phyloP scores from a whole-genome alignment of 176 grass and related monocot genomes.

The Triticum urartu region DNA sequence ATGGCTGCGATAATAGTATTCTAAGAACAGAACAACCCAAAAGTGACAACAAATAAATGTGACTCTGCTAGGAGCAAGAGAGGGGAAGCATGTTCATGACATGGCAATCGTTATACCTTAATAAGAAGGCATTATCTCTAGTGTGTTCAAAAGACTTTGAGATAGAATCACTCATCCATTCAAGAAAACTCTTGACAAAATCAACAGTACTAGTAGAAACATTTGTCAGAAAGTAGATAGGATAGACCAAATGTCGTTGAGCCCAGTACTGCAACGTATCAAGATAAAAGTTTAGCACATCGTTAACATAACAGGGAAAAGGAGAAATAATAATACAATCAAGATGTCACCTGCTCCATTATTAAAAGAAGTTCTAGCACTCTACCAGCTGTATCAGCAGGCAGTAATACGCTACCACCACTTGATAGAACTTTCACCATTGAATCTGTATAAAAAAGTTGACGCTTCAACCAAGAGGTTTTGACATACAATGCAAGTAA shows the following conservation, averaged over 20 bases:
- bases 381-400: slow-evolving; percentile 94
- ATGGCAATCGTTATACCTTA: slow-evolving; percentile 46
- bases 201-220: slow-evolving; percentile 86
- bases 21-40: neutral
- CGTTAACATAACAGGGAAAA: neutral
- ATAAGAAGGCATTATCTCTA: slow-evolving; percentile 84
- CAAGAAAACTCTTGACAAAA: slow-evolving; percentile 99
- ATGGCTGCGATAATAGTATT: neutral
- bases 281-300: slow-evolving; percentile 36
- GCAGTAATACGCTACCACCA: slow-evolving; percentile 82
- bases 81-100: neutral
- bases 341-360: slow-evolving; percentile 70
- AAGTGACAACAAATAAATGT: slow-evolving; percentile 2
- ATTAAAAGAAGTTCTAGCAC: slow-evolving; percentile 90
- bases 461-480: neutral
- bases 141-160: slow-evolving; percentile 87
- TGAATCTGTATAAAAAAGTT: slow-evolving; percentile 62
- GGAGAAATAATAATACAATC: neutral
- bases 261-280: slow-evolving; percentile 80
- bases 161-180: slow-evolving; percentile 97
- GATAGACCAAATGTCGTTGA: slow-evolving; percentile 66
- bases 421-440: slow-evolving; percentile 65
- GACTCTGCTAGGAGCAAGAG: neutral
- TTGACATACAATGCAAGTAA: slow-evolving; percentile 1
- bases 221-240: slow-evolving; percentile 96